Evolutionary conservation across 83 land plant species (phyloP).

Genomic region (Thuja plicata): DNA sequence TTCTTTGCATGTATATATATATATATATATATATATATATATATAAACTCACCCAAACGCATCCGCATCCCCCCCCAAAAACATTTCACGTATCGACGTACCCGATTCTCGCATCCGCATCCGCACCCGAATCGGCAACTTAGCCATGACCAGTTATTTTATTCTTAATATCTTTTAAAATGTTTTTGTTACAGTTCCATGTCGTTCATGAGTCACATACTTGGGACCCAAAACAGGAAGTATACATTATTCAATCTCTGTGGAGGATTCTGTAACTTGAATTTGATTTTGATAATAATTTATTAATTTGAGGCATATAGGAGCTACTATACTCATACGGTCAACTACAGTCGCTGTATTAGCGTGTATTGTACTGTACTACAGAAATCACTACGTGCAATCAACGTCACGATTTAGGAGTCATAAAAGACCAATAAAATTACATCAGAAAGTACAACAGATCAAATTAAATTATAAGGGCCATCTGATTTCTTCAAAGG

Average conservation of each 20-base stretch:
- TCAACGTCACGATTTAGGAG: background rate
- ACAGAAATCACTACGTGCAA: background rate
- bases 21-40: no score
- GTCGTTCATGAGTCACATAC: background rate
- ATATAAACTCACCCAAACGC: no score
- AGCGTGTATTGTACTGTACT: background rate
- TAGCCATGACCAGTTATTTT: background rate
- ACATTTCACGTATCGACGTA: no score
- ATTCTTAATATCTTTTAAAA: no score
- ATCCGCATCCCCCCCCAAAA: no score
- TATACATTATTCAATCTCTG: background rate
- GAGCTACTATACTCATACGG: background rate
- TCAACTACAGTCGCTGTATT: no score
- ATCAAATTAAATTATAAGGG: background rate
- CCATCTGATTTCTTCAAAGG: background rate
- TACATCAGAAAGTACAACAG: background rate
- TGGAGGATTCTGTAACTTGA: background rate
- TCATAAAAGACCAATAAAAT: background rate
- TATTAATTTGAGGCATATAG: background rate
- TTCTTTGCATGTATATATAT: no score
- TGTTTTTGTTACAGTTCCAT: background rate
- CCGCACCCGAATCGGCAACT: no score
- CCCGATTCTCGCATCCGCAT: no score
- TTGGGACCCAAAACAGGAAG: background rate
- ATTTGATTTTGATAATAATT: background rate